These are phyloP conservation scores for Bipolaris victoriae DNA, from an alignment of 2,329 filamentous ascomycete genomes.

Conservation along the genomic window DNA sequence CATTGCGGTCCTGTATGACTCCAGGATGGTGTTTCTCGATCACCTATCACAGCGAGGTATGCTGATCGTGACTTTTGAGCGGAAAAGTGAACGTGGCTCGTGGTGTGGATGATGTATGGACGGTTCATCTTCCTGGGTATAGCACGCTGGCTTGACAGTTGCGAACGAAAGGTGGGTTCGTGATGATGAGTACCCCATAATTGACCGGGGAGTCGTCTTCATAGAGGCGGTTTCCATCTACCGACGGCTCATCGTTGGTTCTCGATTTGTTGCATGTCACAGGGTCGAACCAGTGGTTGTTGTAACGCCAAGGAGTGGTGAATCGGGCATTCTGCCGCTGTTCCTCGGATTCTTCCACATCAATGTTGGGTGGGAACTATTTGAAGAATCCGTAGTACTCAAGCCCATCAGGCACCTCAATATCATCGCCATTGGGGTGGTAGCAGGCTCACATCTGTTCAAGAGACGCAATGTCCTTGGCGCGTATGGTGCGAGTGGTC, in stretches of 20 bases:
- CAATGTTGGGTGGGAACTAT: background rate
- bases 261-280: too few relatives aligned
- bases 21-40: constrained; percentile 9
- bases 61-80: background rate
- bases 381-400: background rate
- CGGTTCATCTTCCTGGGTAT: constrained; percentile 2
- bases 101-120: background rate
- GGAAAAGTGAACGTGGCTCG: background rate
- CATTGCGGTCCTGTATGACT: constrained; percentile 3
- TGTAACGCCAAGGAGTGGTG: background rate
- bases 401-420: background rate
- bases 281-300: background rate
- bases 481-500: constrained; percentile 13
- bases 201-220: background rate
- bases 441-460: constrained; percentile 22
- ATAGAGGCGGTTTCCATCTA: background rate
- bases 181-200: background rate
- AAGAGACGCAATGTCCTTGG: constrained; percentile 14
- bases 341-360: background rate
- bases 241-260: background rate
- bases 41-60: constrained; percentile 4
- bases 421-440: constrained; percentile 2
- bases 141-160: constrained; percentile 15
- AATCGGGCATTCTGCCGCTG: background rate
- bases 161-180: background rate